Evolutionary conservation across 371 early-diverging fungal genomes (phyloP), one percentile per base, ranked within the genome.

Genomic region (Rhizopus stolonifer): DNA sequence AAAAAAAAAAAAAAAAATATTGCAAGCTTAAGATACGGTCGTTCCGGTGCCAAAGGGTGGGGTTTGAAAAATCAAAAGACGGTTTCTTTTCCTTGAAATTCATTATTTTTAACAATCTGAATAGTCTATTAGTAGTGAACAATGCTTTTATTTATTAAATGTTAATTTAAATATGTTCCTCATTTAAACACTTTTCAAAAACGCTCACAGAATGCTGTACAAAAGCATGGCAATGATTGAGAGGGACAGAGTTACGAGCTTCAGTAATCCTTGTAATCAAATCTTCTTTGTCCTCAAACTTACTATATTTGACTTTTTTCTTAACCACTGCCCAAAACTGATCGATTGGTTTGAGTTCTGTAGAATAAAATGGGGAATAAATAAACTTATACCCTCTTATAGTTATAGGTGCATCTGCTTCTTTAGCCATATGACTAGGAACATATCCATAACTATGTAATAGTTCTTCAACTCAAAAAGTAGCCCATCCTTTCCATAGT

Each of bases 401-500:
- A 9, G 32, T 32, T 4, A 48, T 43, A 15, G 48, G 22, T 24
- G 23, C 24, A 33, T 48, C 48, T 19, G 46, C 43, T 23, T 42
- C n/a, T 21, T 46, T 8, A 40, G 52, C 19, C 11, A 32, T 52
- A 33, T 52, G 52, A 25, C 52, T 58, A 15, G 49, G 52, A 5
- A 42, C 52, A 25, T 58, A 26, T 48, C 49, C 48, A 47, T 58
- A 11, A 48, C 51, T 14, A 50, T 55, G 43, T 58, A 52, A 34
- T 52, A 32, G 15, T 53, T 29, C 53, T 52, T 58, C 33, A 58
- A 52, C 43, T 61, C 40, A 33, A 25, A 46, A 40, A 50, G 18
- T 43, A 46, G 32, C 48, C 60, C 46, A 55, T 47, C 29, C 50
- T 52, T 42, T 52, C 43, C 52, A 61, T 61, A 46, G 43, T 56